These are phyloP conservation scores for Auriscalpium microsporum DNA, from an alignment of 768 basidiomycete genomes.

Conservation along the genomic window DNA sequence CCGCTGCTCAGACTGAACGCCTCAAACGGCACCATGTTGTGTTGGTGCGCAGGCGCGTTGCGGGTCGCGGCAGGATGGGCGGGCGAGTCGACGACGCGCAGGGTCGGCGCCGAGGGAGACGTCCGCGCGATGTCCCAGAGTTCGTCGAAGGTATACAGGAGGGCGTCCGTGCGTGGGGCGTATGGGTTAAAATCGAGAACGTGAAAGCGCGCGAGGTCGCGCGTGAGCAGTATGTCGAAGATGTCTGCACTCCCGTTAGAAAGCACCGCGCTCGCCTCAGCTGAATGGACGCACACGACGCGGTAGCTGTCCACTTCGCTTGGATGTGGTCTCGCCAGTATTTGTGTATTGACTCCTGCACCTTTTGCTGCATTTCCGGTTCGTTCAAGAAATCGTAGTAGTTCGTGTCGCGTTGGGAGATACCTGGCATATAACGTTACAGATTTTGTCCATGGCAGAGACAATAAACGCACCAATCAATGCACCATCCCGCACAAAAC, in stretches of 20 bases:
- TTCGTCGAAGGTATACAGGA: conserved; percentile 79
- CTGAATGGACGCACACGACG: conserved; percentile 53
- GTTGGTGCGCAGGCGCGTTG: conserved; percentile 68
- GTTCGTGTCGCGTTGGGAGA: conserved; percentile 83
- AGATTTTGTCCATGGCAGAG: neutral
- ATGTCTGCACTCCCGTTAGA: conserved; percentile 40
- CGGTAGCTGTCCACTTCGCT: conserved; percentile 44
- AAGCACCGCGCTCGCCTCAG: neutral
- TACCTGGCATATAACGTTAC: conserved; percentile 38
- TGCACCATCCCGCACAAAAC: conserved; percentile 70
- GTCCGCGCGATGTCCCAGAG: conserved; percentile 36
- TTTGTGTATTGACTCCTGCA: conserved; percentile 39
- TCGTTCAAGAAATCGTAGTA: conserved; percentile 83
- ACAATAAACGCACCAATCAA: conserved; percentile 56
- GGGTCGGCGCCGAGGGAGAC: conserved; percentile 23
- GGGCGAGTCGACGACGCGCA: conserved; percentile 66
- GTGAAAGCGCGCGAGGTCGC: conserved; percentile 67
- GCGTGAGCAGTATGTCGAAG: conserved; percentile 82
- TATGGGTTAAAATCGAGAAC: conserved; percentile 92
- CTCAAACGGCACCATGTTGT: conserved; percentile 90
- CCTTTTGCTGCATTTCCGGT: conserved; percentile 39
- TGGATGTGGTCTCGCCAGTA: conserved; percentile 69
- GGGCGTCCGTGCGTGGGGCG: conserved; percentile 74
- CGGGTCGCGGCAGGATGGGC: conserved; percentile 59
- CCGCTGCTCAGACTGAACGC: conserved; percentile 75